Evolutionary conservation across 305 asterid genomes (phyloP), one percentile per base, ranked within the genome.

Genomic region (Fraxinus angustifolia): DNA sequence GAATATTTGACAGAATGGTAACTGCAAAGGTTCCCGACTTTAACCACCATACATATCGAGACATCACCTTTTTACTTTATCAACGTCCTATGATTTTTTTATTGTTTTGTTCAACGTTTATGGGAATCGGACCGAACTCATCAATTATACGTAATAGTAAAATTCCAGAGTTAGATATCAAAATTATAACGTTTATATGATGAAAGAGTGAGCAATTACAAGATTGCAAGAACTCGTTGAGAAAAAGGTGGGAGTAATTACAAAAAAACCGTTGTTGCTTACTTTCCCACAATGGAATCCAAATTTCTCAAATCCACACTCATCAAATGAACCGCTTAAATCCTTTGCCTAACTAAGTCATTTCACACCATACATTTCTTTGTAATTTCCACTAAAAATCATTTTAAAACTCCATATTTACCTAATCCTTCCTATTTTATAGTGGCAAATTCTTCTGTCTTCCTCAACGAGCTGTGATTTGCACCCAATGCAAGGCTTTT

Each of bases 1-100:
- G 62, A 80, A 80, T 80, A 80, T 58, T 80, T 73, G 79, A 73
- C 79, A 74, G 65, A 75, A 74, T 75, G 68, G 72, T 62, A 62
- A 62, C 33, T 23, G 72, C 72, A 75, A 81, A 75, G 80, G 30
- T 38, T 73, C 65, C 68, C 8, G 38, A 81, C 83, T 81, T 81
- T 74, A 75, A 58, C 16, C 65, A 58, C 75, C 83, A 58, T 65
- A 76, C 76, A 75, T 34, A 38, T 58, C n/a, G 68, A 53, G 26
- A 53, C 53, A 17, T 31, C 38, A 40, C 14, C 26, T 62, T 75
- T 33, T 60, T n/a, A 80, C 83, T 80, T 60, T 80, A 58, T 74
- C 48, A 28, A 16, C 60, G 72, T 28, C 40, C 56, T 56, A 12
- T 50, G 60, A 50, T 50, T 50, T 50, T 50, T 58, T 4, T 4